Percentiles rank a stretch among this genome's conserved stretches.
Evolutionary conservation across 2,329 filamentous ascomycete species (phyloP).

Genomic region (Aspergillus pseudoterreus): DNA sequence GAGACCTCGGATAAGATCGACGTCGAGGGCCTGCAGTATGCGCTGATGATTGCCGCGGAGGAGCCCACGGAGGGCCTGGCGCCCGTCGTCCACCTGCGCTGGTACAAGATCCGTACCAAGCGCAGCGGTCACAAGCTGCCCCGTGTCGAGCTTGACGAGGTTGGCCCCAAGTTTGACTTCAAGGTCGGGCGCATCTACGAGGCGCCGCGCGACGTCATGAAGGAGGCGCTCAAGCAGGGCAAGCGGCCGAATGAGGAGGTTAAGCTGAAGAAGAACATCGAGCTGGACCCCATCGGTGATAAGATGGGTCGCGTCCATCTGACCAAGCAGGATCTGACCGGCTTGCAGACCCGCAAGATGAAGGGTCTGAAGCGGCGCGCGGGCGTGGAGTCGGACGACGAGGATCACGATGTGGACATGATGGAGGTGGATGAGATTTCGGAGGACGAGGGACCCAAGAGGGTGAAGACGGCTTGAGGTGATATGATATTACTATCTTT

Average conservation of each 20-base stretch:
- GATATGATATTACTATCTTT: conserved; percentile 16
- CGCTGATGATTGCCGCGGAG: conserved; percentile 75
- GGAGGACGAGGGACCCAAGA: conserved; percentile 34
- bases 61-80: conserved; percentile 49
- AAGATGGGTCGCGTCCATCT: conserved; percentile 93
- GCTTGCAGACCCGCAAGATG: conserved; percentile 97
- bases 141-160: conserved; percentile 89
- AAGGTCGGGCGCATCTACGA: conserved; percentile 75
- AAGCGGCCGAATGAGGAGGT: conserved; percentile 56
- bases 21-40: conserved; percentile 90
- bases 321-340: conserved; percentile 80
- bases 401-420: conserved; percentile 48
- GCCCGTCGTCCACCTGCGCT: conserved; percentile 61
- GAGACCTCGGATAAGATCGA: conserved; percentile 78
- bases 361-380: conserved; percentile 90
- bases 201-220: conserved; percentile 73
- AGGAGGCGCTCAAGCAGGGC: conserved; percentile 85
- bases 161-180: conserved; percentile 92
- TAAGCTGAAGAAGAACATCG: conserved; percentile 91
- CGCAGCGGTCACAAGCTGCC: conserved; percentile 83
- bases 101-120: conserved; percentile 83
- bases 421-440: conserved; percentile 43
- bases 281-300: conserved; percentile 86
- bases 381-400: conserved; percentile 56
- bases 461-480: conserved; percentile 27